phyloP scores from a whole-genome alignment of 2,329 filamentous ascomycete species.

The Mycosphaerella sp. region DNA sequence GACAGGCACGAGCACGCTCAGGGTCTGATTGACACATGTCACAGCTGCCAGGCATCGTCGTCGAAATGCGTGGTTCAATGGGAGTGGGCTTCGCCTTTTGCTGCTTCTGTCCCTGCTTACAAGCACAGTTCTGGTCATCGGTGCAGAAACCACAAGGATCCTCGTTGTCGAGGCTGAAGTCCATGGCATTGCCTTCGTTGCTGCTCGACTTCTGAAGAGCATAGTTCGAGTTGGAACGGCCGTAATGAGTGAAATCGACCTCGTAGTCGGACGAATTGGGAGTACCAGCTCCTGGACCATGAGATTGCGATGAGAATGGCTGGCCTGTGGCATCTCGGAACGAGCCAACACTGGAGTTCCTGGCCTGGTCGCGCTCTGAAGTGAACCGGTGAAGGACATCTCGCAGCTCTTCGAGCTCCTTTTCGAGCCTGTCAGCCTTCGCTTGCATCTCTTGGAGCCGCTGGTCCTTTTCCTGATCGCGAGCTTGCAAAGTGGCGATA shows the following conservation, averaged over 20 bases:
- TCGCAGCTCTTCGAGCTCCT: neutral
- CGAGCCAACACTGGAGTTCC: neutral
- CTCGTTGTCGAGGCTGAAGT: constrained; percentile 18
- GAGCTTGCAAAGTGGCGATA: neutral
- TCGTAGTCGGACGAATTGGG: constrained; percentile 21
- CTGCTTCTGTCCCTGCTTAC: constrained; percentile 18
- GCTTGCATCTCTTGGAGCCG: constrained; percentile 1
- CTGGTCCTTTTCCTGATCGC: constrained; percentile 1
- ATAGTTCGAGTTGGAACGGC: constrained; percentile 11
- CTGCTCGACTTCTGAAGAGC: constrained; percentile 7
- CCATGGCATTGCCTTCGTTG: constrained; percentile 22
- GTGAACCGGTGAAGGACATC: neutral
- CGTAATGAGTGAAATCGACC: constrained; percentile 25
- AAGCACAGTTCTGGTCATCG: constrained; percentile 26
- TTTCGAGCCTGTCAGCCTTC: neutral
- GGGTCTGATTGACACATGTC: constrained; percentile 28
- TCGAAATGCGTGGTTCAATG: constrained; percentile 9
- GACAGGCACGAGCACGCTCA: constrained; percentile 25
- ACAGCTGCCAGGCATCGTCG: constrained; percentile 27
- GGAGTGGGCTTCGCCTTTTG: constrained; percentile 3
- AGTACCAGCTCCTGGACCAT: constrained; percentile 7
- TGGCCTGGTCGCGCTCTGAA: neutral
- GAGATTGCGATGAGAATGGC: neutral
- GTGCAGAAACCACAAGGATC: constrained; percentile 31
- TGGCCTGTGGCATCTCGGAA: constrained; percentile 2